These are phyloP conservation scores for Niveomyces coronatus DNA, from an alignment of 2,329 filamentous ascomycete genomes.

Conservation along the genomic window DNA sequence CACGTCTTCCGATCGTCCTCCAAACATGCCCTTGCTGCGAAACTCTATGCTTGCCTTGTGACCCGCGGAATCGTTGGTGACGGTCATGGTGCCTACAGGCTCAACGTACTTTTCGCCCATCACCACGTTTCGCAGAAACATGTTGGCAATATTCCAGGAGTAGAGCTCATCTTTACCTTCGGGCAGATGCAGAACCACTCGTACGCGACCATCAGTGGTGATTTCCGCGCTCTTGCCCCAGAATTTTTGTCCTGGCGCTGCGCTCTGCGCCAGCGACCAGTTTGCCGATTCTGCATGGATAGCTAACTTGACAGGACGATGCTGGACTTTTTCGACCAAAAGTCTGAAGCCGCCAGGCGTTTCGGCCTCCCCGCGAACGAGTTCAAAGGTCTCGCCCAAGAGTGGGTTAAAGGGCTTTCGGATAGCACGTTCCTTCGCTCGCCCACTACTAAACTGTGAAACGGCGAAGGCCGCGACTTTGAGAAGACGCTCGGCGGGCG, in stretches of 20 bases:
- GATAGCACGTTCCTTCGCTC: conserved; percentile 82
- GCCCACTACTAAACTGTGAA: conserved; percentile 69
- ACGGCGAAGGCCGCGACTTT: conserved; percentile 86
- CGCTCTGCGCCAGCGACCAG: conserved; percentile 83
- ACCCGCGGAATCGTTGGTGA: conserved; percentile 74
- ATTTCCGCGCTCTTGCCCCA: conserved; percentile 97
- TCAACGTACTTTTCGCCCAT: conserved; percentile 98
- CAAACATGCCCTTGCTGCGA: conserved; percentile 94
- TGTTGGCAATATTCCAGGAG: conserved; percentile 79
- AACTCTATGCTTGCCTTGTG: conserved; percentile 82
- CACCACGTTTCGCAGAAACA: conserved; percentile 90
- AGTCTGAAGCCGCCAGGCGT: conserved; percentile 68
- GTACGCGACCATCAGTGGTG: conserved; percentile 79
- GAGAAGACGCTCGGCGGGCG: conserved; percentile 59
- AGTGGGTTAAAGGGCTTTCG: conserved; percentile 97
- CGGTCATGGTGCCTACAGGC: conserved; percentile 80
- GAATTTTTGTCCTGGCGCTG: conserved; percentile 89
- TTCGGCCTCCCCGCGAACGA: conserved; percentile 74
- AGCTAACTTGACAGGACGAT: conserved; percentile 84
- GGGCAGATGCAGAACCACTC: conserved; percentile 57
- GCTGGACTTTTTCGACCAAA: conserved; percentile 89
- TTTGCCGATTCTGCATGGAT: conserved; percentile 79
- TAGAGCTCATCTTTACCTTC: conserved; percentile 70
- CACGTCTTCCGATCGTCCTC: conserved; percentile 85
- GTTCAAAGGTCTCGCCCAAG: conserved; percentile 89